phyloP scores from a whole-genome alignment of 83 land plant species.

The Isoetes engelmannii region DNA sequence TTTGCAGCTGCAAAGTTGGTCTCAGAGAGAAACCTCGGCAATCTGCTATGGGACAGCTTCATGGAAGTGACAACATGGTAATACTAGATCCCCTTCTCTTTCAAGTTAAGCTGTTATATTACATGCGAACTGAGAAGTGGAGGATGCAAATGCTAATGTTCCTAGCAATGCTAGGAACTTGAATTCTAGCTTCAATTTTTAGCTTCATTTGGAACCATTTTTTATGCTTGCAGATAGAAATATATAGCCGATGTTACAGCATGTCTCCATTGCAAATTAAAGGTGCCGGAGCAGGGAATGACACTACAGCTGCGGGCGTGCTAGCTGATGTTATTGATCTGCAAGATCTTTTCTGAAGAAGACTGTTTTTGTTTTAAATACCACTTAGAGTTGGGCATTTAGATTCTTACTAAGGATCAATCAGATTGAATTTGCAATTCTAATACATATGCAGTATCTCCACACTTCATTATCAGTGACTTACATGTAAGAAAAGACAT shows the following conservation, averaged over 20 bases:
- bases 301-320: constrained; percentile 83
- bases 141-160: not conserved
- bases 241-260: constrained; percentile 70
- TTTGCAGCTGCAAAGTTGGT: constrained; percentile 60
- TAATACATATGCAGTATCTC: too few species aligned
- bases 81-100: not conserved
- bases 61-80: constrained; percentile 81
- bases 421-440: too few species aligned
- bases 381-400: too few species aligned
- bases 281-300: constrained; percentile 93
- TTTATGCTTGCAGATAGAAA: constrained; percentile 43
- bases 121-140: too few species aligned
- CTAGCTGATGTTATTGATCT: constrained; percentile 79
- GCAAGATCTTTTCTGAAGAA: constrained; percentile 44
- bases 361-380: too few species aligned
- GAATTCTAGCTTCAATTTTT: not conserved
- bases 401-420: too few species aligned
- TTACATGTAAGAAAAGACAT: too few species aligned
- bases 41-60: constrained; percentile 61
- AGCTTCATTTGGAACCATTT: not conserved
- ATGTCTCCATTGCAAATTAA: constrained; percentile 61
- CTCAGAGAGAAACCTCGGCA: constrained; percentile 50
- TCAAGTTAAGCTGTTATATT: too few species aligned
- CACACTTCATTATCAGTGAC: too few species aligned
- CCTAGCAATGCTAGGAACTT: not conserved